Conservation (phyloP, 1,139 yeast species). For the Suhomyces ambrosiae region DNA sequence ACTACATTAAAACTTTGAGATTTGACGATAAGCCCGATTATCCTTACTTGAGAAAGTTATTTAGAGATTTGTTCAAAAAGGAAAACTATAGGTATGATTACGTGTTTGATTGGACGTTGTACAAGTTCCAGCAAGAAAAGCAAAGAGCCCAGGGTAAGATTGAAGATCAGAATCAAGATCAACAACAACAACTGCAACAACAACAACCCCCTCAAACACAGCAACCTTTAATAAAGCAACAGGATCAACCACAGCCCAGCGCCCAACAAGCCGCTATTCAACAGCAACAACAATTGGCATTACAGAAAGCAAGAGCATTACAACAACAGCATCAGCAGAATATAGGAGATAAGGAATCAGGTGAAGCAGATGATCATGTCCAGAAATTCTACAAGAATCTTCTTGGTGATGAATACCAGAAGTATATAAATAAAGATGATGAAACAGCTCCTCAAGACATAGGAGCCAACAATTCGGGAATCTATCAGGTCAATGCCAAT, state of each 20-base stretch:
- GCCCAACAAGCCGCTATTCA: conserved; percentile 2
- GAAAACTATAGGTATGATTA: conserved; percentile 93
- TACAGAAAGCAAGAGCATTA: conserved; percentile 15
- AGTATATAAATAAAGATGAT: conserved; percentile 6
- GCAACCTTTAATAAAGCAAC: conserved; percentile 6
- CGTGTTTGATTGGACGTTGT: conserved; percentile 95
- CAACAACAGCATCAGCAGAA: conserved; percentile 11
- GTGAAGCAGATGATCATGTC: conserved; percentile 1
- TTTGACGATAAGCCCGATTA: conserved; percentile 98
- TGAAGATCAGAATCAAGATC: conserved; percentile 26
- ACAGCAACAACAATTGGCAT: conserved; percentile 14
- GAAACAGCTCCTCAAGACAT: conserved; percentile 4
- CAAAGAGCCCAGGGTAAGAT: conserved; percentile 53
- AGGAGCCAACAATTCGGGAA: conserved; percentile 1
- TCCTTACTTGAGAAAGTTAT: conserved; percentile 81
- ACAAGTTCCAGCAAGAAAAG: conserved; percentile 71
- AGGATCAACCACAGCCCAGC: conserved; percentile 7
- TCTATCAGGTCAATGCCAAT: conserved; percentile 3
- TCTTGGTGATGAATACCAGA: conserved; percentile 10
- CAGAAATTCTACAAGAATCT: conserved; percentile 3
- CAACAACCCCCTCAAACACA: conserved; percentile 8
- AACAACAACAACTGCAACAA: conserved; percentile 21
- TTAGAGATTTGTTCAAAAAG: conserved; percentile 85
- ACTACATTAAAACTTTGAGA: conserved; percentile 85
- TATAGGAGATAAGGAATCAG: conserved; percentile 7